Percentiles rank a stretch among this genome's conserved stretches.
Conservation (phyloP, 1,284 basidiomycete species). For the Sphagnurus paluster region DNA sequence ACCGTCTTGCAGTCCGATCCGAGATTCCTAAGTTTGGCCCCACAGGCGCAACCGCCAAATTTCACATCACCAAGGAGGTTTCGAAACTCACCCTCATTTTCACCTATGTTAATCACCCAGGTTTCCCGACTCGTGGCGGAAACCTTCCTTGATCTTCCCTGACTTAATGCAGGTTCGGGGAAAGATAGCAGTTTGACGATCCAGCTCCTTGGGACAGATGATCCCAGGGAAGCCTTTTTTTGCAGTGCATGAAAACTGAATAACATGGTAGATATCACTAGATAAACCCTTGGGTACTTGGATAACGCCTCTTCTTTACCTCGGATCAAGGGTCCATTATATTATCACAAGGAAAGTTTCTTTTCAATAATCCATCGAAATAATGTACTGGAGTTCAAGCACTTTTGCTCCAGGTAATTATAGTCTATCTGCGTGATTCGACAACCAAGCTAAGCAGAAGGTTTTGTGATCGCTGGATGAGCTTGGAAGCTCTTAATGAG, state of each 20-base stretch:
- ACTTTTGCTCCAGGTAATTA: not conserved
- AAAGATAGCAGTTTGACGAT: not conserved
- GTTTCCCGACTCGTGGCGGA: not conserved
- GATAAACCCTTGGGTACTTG: not conserved
- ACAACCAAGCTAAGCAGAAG: not conserved
- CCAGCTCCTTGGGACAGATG: constrained; percentile 8
- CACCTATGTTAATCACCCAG: not conserved
- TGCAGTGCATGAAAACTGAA: not conserved
- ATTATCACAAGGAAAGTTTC: not conserved
- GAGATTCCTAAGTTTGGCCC: not conserved
- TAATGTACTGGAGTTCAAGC: too few species aligned
- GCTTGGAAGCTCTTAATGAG: constrained; percentile 1
- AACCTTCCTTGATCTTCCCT: not conserved
- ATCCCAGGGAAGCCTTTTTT: not conserved
- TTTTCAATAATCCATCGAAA: not conserved
- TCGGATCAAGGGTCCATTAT: constrained; percentile 17
- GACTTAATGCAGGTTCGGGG: not conserved
- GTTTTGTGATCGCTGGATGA: not conserved
- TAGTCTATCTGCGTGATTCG: constrained; percentile 2
- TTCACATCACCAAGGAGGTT: not conserved
- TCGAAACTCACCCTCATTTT: constrained; percentile 1
- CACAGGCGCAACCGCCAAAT: not conserved
- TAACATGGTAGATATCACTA: not conserved
- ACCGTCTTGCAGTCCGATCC: not conserved
- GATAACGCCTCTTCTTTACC: constrained; percentile 10